These are phyloP conservation scores for Chlamydomonas applanata DNA, from an alignment of 139 green algal genomes.

Conservation along the genomic window DNA sequence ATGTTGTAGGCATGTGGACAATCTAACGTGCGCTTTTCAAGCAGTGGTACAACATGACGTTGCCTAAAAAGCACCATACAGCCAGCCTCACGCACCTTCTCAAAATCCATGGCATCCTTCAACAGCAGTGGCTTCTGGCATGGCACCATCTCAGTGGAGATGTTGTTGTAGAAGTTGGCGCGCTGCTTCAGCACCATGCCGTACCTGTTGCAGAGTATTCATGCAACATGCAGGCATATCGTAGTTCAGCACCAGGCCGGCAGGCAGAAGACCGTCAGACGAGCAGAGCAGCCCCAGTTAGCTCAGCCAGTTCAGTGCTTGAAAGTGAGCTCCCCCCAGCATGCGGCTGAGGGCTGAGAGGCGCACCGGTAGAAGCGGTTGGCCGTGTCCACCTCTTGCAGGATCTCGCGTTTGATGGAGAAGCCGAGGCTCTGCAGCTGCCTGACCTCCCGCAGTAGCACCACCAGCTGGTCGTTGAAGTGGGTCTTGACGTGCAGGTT, in stretches of 20 bases:
- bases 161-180: conserved; percentile 89
- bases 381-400: conserved; percentile 63
- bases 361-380: conserved; percentile 70
- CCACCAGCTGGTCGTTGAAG: conserved; percentile 71
- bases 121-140: conserved; percentile 88
- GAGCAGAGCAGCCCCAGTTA: too few species aligned
- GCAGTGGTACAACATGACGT: neutral
- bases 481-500: conserved; percentile 70
- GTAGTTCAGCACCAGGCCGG: too few species aligned
- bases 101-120: conserved; percentile 70
- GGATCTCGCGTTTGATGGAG: conserved; percentile 47
- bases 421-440: conserved; percentile 72
- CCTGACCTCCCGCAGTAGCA: conserved; percentile 62
- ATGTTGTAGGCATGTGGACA: neutral
- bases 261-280: too few species aligned
- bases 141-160: conserved; percentile 72
- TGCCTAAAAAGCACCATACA: neutral
- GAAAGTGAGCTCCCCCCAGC: too few species aligned
- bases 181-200: conserved; percentile 80
- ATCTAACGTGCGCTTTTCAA: neutral
- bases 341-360: neutral
- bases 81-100: conserved; percentile 52
- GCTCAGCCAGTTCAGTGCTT: too few species aligned
- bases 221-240: too few species aligned
- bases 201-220: conserved; percentile 39